phyloP scores from a whole-genome alignment of 2,329 filamentous ascomycete genomes.

The Basipetospora chlamydospora region DNA sequence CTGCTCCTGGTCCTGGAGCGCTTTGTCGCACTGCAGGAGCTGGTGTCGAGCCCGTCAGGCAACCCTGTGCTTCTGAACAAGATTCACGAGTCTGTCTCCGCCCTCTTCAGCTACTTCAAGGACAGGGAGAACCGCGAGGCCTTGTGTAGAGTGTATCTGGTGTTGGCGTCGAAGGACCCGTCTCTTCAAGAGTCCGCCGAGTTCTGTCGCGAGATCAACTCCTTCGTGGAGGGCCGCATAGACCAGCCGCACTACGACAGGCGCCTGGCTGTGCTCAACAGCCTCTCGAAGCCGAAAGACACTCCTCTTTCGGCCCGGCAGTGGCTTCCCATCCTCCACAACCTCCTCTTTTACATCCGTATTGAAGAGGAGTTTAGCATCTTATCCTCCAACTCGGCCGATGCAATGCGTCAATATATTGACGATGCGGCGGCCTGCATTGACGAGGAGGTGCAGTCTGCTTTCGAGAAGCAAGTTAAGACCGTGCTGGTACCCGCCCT shows the following conservation, averaged over 20 bases:
- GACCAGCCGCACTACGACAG: constrained; percentile 82
- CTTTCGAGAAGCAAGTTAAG: constrained; percentile 44
- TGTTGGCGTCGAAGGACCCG: constrained; percentile 51
- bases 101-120: constrained; percentile 81
- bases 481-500: constrained; percentile 59
- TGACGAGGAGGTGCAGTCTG: constrained; percentile 22
- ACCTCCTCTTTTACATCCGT: constrained; percentile 75
- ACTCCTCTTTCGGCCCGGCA: constrained; percentile 49
- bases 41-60: constrained; percentile 24
- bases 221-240: constrained; percentile 55
- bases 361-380: constrained; percentile 82
- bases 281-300: constrained; percentile 51
- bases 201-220: constrained; percentile 68
- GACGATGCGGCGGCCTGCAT: constrained; percentile 38
- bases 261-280: constrained; percentile 61
- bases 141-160: constrained; percentile 56
- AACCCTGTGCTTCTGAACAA: constrained; percentile 11
- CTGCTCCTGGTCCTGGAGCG: constrained; percentile 68
- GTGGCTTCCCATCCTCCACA: constrained; percentile 81
- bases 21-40: constrained; percentile 55
- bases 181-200: constrained; percentile 47
- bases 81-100: constrained; percentile 48
- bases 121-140: constrained; percentile 63
- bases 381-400: constrained; percentile 63
- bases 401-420: constrained; percentile 65